A percentile compares a stretch with the other conserved stretches of the same genome.
phyloP scores from a whole-genome alignment of 2,329 filamentous ascomycete genomes.

The Penicillium sp. region DNA sequence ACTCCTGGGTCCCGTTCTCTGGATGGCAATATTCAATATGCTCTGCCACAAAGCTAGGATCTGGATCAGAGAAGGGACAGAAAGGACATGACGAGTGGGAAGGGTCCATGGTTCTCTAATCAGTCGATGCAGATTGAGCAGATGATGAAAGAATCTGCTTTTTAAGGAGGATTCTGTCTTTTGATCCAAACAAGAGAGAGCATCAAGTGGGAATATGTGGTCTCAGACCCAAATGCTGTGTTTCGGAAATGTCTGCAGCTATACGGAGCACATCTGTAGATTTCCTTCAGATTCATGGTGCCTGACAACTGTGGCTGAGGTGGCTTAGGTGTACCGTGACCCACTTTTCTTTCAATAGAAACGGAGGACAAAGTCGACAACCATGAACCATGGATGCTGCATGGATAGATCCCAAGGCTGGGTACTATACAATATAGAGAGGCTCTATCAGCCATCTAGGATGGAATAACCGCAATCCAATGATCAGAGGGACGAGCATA shows the following conservation, averaged over 20 bases:
- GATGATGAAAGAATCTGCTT: neutral
- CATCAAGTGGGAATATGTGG: neutral
- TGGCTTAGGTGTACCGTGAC: neutral
- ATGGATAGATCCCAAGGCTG: neutral
- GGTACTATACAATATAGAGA: too few species aligned
- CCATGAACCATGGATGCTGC: neutral
- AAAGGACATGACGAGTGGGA: slow-evolving; percentile 42
- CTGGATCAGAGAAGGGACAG: slow-evolving; percentile 44
- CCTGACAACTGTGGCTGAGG: neutral
- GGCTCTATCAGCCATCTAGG: too few species aligned
- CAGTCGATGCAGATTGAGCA: neutral
- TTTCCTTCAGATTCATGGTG: neutral
- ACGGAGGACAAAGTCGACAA: neutral
- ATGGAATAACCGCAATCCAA: too few species aligned
- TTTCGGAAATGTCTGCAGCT: neutral
- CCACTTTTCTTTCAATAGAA: neutral
- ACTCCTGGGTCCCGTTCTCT: slow-evolving; percentile 34
- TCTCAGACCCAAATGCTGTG: neutral
- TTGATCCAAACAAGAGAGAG: neutral
- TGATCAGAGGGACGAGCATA: too few species aligned
- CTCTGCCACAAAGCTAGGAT: slow-evolving; percentile 41
- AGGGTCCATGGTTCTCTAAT: slow-evolving; percentile 1
- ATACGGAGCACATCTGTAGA: neutral
- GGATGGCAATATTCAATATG: slow-evolving; percentile 50
- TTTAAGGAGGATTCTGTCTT: neutral